A percentile compares a stretch with the other conserved stretches of the same genome.
phyloP scores from a whole-genome alignment of 2,329 filamentous ascomycete species.

The Gaeumannomyces tritici region DNA sequence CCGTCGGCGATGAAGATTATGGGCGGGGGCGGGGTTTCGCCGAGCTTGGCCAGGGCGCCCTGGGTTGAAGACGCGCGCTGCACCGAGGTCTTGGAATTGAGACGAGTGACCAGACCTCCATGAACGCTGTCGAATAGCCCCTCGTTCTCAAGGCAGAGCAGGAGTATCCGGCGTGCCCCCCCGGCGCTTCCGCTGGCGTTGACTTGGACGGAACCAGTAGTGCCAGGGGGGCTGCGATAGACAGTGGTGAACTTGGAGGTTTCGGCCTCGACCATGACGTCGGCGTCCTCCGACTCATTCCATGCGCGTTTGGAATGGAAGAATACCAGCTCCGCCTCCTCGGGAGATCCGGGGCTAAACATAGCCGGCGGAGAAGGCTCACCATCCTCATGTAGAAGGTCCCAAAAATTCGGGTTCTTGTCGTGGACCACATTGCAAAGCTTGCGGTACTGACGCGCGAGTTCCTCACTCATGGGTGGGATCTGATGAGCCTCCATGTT shows the following conservation, averaged over 20 bases:
- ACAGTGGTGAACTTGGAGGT: constrained; percentile 3
- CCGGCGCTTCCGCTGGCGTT: neutral
- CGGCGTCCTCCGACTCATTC: constrained; percentile 10
- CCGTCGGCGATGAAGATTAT: constrained; percentile 13
- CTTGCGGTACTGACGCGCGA: constrained; percentile 8
- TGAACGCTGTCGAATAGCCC: constrained; percentile 26
- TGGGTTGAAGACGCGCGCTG: constrained; percentile 7
- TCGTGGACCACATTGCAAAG: constrained; percentile 9
- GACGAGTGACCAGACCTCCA: neutral
- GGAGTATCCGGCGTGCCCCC: neutral
- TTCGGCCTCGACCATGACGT: constrained; percentile 8
- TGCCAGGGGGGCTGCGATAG: constrained; percentile 2
- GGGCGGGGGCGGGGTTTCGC: constrained; percentile 4
- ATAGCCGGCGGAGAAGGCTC: neutral
- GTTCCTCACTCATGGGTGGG: neutral
- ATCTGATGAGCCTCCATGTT: neutral
- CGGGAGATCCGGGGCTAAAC: neutral
- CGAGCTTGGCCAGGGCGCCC: constrained; percentile 9
- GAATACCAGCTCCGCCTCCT: constrained; percentile 5
- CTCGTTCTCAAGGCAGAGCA: constrained; percentile 24
- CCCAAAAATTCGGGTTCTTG: constrained; percentile 10
- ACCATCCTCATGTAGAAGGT: constrained; percentile 6
- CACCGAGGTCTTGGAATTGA: neutral
- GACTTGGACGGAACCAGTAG: neutral
- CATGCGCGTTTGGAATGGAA: constrained; percentile 8